Percentiles rank a stretch among this genome's conserved stretches.
phyloP scores from a whole-genome alignment of 768 basidiomycete species.

The Phlegmacium glaucopus region DNA sequence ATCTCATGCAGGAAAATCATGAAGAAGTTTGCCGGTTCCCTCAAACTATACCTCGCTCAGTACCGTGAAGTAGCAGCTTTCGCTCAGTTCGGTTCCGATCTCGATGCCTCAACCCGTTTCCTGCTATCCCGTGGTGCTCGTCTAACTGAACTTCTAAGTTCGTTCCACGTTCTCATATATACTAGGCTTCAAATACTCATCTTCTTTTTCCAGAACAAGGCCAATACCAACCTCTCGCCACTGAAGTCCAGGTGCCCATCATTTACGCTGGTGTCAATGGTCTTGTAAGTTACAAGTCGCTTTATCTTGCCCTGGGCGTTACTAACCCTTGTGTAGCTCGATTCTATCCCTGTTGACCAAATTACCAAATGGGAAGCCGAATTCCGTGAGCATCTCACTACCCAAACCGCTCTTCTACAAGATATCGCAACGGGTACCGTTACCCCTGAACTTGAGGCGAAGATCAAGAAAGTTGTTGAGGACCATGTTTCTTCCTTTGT shows the following conservation, averaged over 20 bases:
- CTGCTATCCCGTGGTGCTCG: slow-evolving; percentile 96
- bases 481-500: slow-evolving; percentile 83
- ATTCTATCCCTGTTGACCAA: slow-evolving; percentile 91
- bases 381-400: slow-evolving; percentile 85
- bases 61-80: slow-evolving; percentile 99
- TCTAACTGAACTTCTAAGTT: slow-evolving; percentile 93
- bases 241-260: slow-evolving; percentile 97
- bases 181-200: slow-evolving; percentile 11
- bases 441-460: slow-evolving; percentile 84
- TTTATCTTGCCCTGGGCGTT: neutral
- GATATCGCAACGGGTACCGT: slow-evolving; percentile 84
- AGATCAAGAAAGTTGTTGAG: slow-evolving; percentile 95
- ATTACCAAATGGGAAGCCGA: slow-evolving; percentile 91
- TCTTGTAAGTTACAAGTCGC: slow-evolving; percentile 55
- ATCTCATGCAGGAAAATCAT: slow-evolving; percentile 76
- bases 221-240: slow-evolving; percentile 93
- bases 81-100: slow-evolving; percentile 99
- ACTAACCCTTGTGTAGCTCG: slow-evolving; percentile 52
- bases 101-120: slow-evolving; percentile 99
- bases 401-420: slow-evolving; percentile 72
- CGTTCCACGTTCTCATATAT: slow-evolving; percentile 21
- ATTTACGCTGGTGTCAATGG: slow-evolving; percentile 99
- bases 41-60: slow-evolving; percentile 99
- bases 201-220: slow-evolving; percentile 72
- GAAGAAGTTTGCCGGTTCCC: slow-evolving; percentile 99